Evolutionary conservation across 768 basidiomycete species (phyloP).

Genomic region (Myochromella boudieri): DNA sequence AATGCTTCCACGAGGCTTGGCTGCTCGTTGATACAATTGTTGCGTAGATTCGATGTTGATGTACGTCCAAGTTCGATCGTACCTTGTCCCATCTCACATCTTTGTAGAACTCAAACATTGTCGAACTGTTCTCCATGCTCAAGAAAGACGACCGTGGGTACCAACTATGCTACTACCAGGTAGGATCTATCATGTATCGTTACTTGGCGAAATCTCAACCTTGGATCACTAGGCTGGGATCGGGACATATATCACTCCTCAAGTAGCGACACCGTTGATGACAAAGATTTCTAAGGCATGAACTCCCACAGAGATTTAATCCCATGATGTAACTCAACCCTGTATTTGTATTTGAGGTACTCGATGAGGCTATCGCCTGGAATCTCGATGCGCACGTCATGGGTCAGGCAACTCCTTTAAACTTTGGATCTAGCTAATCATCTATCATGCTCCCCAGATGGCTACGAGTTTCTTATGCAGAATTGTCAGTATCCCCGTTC

Average conservation of each 20-base stretch:
- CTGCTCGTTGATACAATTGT: not conserved
- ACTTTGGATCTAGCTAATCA: not conserved
- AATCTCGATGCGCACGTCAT: conserved; percentile 54
- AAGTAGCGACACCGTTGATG: conserved; percentile 46
- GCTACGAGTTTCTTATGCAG: conserved; percentile 62
- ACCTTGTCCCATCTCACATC: not conserved
- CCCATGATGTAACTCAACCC: not conserved
- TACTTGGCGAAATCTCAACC: not conserved
- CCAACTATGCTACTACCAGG: conserved; percentile 46
- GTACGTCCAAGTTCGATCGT: conserved; percentile 4
- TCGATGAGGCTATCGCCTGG: conserved; percentile 50
- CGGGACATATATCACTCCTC: conserved; percentile 55
- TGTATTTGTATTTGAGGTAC: conserved; percentile 21
- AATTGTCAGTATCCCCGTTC: conserved; percentile 36
- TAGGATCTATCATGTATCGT: not conserved
- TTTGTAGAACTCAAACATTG: conserved; percentile 38
- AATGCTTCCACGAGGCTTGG: too few species aligned
- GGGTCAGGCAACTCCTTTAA: conserved; percentile 24
- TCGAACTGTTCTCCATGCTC: conserved; percentile 33
- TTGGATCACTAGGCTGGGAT: conserved; percentile 43
- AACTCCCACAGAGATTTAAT: not conserved
- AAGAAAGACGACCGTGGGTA: conserved; percentile 33
- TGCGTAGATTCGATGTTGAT: conserved; percentile 25
- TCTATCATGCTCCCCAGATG: conserved; percentile 29
- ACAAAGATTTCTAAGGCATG: conserved; percentile 32